Evolutionary conservation across 1,284 basidiomycete genomes (phyloP).

Genomic region (Pterulicium gracile): DNA sequence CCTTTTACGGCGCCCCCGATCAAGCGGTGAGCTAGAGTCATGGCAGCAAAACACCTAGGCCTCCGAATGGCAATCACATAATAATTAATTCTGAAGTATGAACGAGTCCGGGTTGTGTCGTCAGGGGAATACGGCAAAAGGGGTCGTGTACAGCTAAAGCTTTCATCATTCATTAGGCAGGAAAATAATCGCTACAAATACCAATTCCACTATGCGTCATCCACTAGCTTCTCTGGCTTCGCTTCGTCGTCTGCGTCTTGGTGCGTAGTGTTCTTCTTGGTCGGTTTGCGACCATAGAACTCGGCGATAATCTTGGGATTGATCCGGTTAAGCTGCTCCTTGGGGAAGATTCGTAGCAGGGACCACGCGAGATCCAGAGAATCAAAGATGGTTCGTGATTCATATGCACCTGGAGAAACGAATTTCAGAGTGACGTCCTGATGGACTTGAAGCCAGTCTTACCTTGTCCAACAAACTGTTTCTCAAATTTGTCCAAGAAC

Average conservation of each 20-base stretch:
- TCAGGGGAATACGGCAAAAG: background rate
- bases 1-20: too few relatives aligned
- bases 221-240: constrained; percentile 48
- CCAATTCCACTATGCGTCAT: constrained; percentile 27
- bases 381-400: constrained; percentile 95
- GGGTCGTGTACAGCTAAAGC: background rate
- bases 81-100: too few relatives aligned
- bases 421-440: too few relatives aligned
- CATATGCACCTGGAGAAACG: constrained; percentile 66
- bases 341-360: constrained; percentile 95
- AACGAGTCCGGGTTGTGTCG: background rate
- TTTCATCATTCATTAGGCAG: background rate
- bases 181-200: too few relatives aligned
- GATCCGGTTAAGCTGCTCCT: constrained; percentile 96
- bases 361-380: constrained; percentile 97
- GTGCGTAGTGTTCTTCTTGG: constrained; percentile 49
- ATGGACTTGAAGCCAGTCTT: constrained; percentile 17
- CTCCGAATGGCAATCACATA: too few relatives aligned
- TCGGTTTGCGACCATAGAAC: constrained; percentile 73
- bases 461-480: constrained; percentile 92
- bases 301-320: constrained; percentile 84
- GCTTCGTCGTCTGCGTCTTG: constrained; percentile 31
- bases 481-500: constrained; percentile 92
- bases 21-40: too few relatives aligned
- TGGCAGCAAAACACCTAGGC: too few relatives aligned